Base-by-base conservation (phyloP, 306 rosid species). In the Trifolium fragiferum region DNA sequence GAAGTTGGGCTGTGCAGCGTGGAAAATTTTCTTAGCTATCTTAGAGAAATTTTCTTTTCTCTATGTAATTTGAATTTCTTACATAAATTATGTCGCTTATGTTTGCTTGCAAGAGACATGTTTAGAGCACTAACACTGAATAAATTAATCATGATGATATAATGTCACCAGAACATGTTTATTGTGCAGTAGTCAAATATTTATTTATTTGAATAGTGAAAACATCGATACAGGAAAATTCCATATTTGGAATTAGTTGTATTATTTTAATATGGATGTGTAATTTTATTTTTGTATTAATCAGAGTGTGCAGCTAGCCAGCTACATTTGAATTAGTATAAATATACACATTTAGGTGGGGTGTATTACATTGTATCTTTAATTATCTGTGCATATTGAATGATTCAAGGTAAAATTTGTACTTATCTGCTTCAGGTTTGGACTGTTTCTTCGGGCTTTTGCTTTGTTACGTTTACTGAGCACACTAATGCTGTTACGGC, bases 401-500 rank as follows among this genome's bases (percentile, higher is more conserved):
- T 37, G 16, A 54, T 62, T 25, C 75, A 15, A 15, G 63, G 21
- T 33, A 75, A 66, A 30, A 43, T 67, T 35, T 62, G 57, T 73
- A 12, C 46, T 80, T 80, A 82, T 76, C 71, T 86, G 69, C 18
- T 81, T 49, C 89, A 94, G 99, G 93, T 94, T 50, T 94, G 96
- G 99, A 92, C 86, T 9, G 84, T 83, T 77, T 85, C 94, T 57
- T 87, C 99, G 7, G 99, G 99, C 53, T 90, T 90, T 76, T 90
- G 92, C 84, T 90, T 88, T 82, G 92, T 90, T 43, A 94, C 99
- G 11, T 94, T 94, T 82, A 77, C 97, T 20, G 96, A 90, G 90
- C 97, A 92, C 68, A 82, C 90, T 14, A 89, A 89, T 87, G 90
- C 99, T 30, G 88, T 91, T 68, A 94, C 96, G 14, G 97, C 99